phyloP scores from a whole-genome alignment of 2,329 filamentous ascomycete species.

The Sarocladiaceae sp. region DNA sequence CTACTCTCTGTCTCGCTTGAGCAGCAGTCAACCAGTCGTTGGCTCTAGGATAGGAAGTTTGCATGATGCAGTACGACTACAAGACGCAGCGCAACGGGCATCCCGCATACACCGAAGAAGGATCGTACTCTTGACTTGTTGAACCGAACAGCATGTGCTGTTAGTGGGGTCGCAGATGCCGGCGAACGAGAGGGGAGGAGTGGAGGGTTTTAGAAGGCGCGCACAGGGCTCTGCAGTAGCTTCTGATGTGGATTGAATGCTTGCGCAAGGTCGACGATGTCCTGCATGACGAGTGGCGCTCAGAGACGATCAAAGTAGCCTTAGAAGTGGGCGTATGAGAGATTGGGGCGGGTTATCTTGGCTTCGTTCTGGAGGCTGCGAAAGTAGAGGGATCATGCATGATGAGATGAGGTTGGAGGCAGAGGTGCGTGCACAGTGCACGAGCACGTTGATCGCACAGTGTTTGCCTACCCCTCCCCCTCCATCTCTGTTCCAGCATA shows the following conservation, averaged over 20 bases:
- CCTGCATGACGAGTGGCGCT: constrained; percentile 1
- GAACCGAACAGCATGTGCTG: background rate
- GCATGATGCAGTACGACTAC: constrained; percentile 1
- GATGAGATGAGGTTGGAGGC: background rate
- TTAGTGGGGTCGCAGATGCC: background rate
- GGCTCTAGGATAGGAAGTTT: too few species aligned
- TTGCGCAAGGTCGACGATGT: background rate
- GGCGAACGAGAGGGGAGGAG: constrained; percentile 8
- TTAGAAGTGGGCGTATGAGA: background rate
- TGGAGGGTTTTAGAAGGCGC: background rate
- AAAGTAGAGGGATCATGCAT: background rate
- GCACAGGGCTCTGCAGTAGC: too few species aligned
- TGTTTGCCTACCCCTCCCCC: background rate
- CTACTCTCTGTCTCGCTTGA: background rate
- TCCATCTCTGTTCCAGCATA: background rate
- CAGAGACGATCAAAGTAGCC: background rate
- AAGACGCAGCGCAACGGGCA: background rate
- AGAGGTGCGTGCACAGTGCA: background rate
- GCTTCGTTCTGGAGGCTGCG: background rate
- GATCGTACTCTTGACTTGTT: background rate
- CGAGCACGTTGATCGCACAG: background rate
- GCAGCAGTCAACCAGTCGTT: too few species aligned
- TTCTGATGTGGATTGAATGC: background rate
- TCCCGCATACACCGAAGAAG: background rate
- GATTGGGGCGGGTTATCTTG: background rate